Conservation (phyloP, 2,329 filamentous ascomycete genomes). For the Diaporthe nobilis region DNA sequence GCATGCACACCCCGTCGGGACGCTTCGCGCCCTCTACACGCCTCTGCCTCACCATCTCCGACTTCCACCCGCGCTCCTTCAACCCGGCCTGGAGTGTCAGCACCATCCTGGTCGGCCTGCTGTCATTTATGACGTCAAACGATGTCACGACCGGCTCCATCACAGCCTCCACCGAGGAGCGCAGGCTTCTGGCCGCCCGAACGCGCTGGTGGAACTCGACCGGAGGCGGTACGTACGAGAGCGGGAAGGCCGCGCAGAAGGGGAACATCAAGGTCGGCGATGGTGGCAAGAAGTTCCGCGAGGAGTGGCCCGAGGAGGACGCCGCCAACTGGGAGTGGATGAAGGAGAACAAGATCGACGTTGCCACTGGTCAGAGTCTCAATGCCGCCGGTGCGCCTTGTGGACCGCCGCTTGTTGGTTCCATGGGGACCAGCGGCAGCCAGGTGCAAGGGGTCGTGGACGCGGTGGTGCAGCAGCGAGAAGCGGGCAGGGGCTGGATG, state of each 20-base stretch:
- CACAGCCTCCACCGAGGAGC: constrained; percentile 81
- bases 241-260: constrained; percentile 67
- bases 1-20: constrained; percentile 98
- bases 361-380: constrained; percentile 78
- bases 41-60: constrained; percentile 94
- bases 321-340: constrained; percentile 95
- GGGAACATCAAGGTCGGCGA: constrained; percentile 93
- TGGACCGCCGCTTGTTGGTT: constrained; percentile 67
- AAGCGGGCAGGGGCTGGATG: constrained; percentile 87
- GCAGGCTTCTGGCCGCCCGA: constrained; percentile 81
- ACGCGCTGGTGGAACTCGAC: constrained; percentile 98
- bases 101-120: constrained; percentile 92
- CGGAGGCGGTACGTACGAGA: constrained; percentile 81
- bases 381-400: constrained; percentile 62
- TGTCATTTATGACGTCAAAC: constrained; percentile 98
- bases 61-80: constrained; percentile 98
- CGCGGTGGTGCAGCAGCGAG: constrained; percentile 79
- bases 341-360: constrained; percentile 84
- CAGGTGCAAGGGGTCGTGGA: constrained; percentile 82
- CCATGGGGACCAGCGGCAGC: constrained; percentile 74
- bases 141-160: constrained; percentile 98
- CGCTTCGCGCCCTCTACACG: constrained; percentile 94
- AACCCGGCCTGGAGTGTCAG: constrained; percentile 99
- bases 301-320: constrained; percentile 92
- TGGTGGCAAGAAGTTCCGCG: constrained; percentile 89